phyloP scores from a whole-genome alignment of 495 filamentous ascomycete genomes.

The Letharia lupina region DNA sequence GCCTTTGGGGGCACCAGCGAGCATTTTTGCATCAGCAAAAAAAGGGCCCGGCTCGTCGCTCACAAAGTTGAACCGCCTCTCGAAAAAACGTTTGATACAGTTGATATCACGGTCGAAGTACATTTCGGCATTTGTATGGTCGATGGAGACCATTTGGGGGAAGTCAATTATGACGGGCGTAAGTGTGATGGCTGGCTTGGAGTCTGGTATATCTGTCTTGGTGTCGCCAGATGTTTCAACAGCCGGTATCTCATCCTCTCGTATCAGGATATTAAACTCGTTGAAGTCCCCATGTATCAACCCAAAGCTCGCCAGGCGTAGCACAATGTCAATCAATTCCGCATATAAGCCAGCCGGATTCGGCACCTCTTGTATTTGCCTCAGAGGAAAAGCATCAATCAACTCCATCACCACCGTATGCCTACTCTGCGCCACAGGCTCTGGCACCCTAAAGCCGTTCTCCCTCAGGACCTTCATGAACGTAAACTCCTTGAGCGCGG shows the following conservation, averaged over 20 bases:
- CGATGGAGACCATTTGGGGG: conserved; percentile 95
- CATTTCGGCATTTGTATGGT: conserved; percentile 84
- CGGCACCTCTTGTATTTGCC: conserved; percentile 71
- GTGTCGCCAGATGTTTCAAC: not conserved
- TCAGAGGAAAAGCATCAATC: conserved; percentile 79
- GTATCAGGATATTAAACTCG: conserved; percentile 95
- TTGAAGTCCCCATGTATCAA: conserved; percentile 99
- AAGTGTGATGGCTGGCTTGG: conserved; percentile 27
- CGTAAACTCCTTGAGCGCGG: conserved; percentile 83
- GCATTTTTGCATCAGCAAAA: conserved; percentile 72
- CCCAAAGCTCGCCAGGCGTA: conserved; percentile 76
- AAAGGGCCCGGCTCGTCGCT: conserved; percentile 75
- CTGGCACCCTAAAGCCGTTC: conserved; percentile 81
- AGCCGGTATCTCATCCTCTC: conserved; percentile 48
- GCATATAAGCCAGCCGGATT: conserved; percentile 75
- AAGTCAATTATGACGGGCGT: conserved; percentile 89
- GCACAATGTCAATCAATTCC: conserved; percentile 77
- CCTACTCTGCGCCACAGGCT: conserved; percentile 74
- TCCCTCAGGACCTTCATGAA: conserved; percentile 82
- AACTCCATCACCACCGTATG: conserved; percentile 95
- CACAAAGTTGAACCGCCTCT: conserved; percentile 77
- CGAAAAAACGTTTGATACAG: conserved; percentile 90
- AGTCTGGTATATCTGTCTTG: conserved; percentile 19
- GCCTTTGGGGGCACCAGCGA: conserved; percentile 37
- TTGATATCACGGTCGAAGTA: conserved; percentile 93